Evolutionary conservation across 164 flowering plant genomes (phyloP).

Genomic region (Vitis cinerea): DNA sequence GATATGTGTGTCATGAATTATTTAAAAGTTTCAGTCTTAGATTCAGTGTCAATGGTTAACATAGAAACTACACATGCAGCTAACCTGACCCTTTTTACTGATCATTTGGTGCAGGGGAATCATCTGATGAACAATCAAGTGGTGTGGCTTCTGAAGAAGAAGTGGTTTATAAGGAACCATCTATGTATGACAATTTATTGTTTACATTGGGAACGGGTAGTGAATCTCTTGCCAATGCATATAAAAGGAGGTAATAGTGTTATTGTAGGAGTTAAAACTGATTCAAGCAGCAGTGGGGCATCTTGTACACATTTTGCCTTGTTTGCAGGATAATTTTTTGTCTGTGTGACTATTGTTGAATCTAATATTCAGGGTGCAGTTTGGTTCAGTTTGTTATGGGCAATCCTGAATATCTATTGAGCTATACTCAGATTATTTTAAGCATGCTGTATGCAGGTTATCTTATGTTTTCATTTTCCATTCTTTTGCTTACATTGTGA

Average conservation of each 20-base stretch:
- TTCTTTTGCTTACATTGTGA: too few relatives aligned
- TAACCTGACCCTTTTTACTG: not conserved
- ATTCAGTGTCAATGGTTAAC: not conserved
- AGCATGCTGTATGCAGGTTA: too few relatives aligned
- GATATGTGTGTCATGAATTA: not conserved
- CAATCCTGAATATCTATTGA: too few relatives aligned
- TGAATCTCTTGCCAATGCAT: constrained; percentile 35
- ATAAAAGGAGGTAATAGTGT: constrained; percentile 40
- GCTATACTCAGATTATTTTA: too few relatives aligned
- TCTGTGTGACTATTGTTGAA: too few relatives aligned
- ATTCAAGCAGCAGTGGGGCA: too few relatives aligned
- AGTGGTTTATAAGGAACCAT: constrained; percentile 29
- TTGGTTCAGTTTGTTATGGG: too few relatives aligned
- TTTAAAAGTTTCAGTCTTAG: not conserved
- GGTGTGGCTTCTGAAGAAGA: constrained; percentile 23
- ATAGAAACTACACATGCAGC: too few relatives aligned
- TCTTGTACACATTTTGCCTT: too few relatives aligned
- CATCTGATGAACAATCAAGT: constrained; percentile 24
- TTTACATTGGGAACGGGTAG: constrained; percentile 34
- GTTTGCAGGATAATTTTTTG: too few relatives aligned
- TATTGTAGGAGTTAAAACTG: not conserved
- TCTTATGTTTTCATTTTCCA: too few relatives aligned
- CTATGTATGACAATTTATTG: constrained; percentile 46
- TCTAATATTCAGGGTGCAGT: too few relatives aligned
- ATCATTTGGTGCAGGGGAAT: constrained; percentile 20